phyloP scores from a whole-genome alignment of 1,284 basidiomycete genomes.

The Clitocybe nebularis region DNA sequence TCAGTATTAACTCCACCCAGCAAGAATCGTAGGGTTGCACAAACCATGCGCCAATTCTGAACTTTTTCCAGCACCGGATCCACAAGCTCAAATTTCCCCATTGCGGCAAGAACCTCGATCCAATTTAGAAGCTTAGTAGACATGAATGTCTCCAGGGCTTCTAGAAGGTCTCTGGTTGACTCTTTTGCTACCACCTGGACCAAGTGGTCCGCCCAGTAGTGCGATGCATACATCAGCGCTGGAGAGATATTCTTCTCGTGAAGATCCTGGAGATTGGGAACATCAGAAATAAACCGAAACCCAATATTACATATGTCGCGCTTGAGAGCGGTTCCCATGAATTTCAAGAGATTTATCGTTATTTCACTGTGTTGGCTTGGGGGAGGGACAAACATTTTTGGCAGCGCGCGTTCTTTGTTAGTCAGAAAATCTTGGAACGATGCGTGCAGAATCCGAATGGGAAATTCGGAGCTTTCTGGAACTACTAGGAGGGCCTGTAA shows the following conservation, averaged over 20 bases:
- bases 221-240: slow-evolving; percentile 1
- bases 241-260: slow-evolving; percentile 1
- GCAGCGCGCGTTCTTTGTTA: slow-evolving; percentile 3
- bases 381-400: slow-evolving; percentile 1
- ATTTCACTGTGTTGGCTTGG: slow-evolving; percentile 6
- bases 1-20: too few relatives aligned
- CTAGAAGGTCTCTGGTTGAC: background rate
- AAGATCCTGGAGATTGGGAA: background rate
- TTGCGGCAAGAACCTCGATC: slow-evolving; percentile 3
- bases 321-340: slow-evolving; percentile 5
- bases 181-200: background rate
- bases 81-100: background rate
- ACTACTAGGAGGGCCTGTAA: slow-evolving; percentile 11
- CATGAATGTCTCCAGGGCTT: slow-evolving; percentile 1
- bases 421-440: slow-evolving; percentile 13
- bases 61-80: background rate
- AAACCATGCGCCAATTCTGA: too few relatives aligned
- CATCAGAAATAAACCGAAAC: slow-evolving; percentile 1
- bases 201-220: slow-evolving; percentile 5
- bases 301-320: slow-evolving; percentile 7
- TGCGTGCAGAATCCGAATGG: slow-evolving; percentile 9
- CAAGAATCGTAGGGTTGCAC: too few relatives aligned
- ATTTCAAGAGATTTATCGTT: slow-evolving; percentile 1
- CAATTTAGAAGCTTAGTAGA: background rate
- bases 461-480: slow-evolving; percentile 1